These are phyloP conservation scores for Leptographium flavum DNA, from an alignment of 2,329 filamentous ascomycete species.

Conservation along the genomic window DNA sequence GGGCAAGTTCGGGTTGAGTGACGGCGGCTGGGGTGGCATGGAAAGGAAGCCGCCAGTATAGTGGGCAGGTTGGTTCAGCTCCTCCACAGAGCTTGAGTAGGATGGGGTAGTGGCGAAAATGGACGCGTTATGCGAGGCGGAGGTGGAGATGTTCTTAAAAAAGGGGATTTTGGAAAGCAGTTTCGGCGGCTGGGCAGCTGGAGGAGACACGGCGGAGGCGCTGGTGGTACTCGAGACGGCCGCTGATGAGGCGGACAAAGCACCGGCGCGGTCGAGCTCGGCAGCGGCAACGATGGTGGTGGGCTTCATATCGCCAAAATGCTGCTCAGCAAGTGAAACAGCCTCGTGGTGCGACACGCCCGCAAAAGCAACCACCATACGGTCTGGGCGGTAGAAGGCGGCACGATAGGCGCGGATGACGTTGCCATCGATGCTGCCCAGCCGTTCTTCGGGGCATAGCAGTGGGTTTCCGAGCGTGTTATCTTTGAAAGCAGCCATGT, in stretches of 20 bases:
- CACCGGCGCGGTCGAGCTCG: constrained; percentile 18
- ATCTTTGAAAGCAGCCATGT: constrained; percentile 89
- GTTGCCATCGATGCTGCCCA: constrained; percentile 57
- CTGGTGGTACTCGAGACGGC: too few relatives aligned
- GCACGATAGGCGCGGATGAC: constrained; percentile 68
- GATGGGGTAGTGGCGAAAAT: constrained; percentile 31
- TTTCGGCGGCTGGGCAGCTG: constrained; percentile 36
- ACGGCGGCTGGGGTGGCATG: constrained; percentile 66
- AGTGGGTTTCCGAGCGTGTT: constrained; percentile 93
- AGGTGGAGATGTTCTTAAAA: constrained; percentile 75
- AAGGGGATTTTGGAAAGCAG: constrained; percentile 66
- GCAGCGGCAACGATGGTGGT: constrained; percentile 21
- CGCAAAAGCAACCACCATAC: constrained; percentile 90
- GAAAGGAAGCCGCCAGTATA: constrained; percentile 93
- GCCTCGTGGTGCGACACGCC: constrained; percentile 75
- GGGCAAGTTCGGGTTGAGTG: constrained; percentile 61
- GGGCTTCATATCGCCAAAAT: constrained; percentile 81
- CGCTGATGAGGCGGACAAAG: constrained; percentile 11
- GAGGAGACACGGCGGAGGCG: constrained; percentile 15
- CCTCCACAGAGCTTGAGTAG: constrained; percentile 29
- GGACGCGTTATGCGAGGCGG: constrained; percentile 47
- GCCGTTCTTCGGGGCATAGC: constrained; percentile 73
- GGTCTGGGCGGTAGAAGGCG: constrained; percentile 75
- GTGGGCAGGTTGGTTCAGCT: constrained; percentile 52
- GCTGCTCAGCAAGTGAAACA: constrained; percentile 62